A percentile compares a stretch with the other conserved stretches of the same genome.
phyloP scores from a whole-genome alignment of 306 rosid genomes.

The Cicer cuneatum region DNA sequence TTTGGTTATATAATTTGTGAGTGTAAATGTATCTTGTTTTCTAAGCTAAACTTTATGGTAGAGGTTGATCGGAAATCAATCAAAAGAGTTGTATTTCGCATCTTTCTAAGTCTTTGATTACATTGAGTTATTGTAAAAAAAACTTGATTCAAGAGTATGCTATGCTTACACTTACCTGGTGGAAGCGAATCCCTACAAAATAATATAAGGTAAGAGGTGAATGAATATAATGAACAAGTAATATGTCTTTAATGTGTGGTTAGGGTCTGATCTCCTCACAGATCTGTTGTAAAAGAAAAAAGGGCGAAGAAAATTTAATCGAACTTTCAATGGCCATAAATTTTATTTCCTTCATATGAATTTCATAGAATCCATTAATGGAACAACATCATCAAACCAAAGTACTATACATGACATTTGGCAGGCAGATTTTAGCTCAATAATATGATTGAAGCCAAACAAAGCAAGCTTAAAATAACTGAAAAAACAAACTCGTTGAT shows the following conservation, averaged over 20 bases:
- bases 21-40: too few relatives aligned
- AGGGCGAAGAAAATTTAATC: background rate
- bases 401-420: conserved; percentile 30
- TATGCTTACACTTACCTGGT: too few relatives aligned
- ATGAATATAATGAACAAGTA: background rate
- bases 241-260: background rate
- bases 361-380: conserved; percentile 35
- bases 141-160: too few relatives aligned
- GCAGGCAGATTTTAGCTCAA: conserved; percentile 42
- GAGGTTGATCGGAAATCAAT: too few relatives aligned
- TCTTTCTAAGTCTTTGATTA: too few relatives aligned
- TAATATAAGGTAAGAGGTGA: background rate
- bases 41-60: too few relatives aligned
- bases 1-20: too few relatives aligned
- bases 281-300: background rate
- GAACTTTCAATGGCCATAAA: conserved; percentile 19
- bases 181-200: too few relatives aligned
- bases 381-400: conserved; percentile 31
- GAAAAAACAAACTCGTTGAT: conserved; percentile 81
- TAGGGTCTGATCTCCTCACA: background rate
- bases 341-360: conserved; percentile 38
- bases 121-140: too few relatives aligned
- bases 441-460: conserved; percentile 29
- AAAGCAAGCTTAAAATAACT: conserved; percentile 57
- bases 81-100: too few relatives aligned